Evolutionary conservation across 2,329 filamentous ascomycete species (phyloP).

Genomic region (Aspergillus fumigatiaffinis): DNA sequence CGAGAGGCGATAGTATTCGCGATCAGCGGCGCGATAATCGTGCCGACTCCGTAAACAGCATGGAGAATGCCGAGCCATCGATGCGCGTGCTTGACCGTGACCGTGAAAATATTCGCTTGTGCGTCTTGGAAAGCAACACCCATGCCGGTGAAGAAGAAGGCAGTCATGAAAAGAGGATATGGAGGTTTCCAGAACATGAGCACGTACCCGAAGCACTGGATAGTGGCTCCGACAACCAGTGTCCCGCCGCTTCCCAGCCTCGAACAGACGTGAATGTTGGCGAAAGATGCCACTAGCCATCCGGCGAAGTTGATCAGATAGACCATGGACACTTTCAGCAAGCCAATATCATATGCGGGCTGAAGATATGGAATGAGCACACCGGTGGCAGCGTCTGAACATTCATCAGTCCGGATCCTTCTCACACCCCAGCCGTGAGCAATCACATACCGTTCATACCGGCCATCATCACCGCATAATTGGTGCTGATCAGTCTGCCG

Average conservation of each 20-base stretch:
- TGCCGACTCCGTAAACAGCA: slow-evolving; percentile 20
- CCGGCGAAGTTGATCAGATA: slow-evolving; percentile 22
- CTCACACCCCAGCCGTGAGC: neutral
- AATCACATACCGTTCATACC: slow-evolving; percentile 18
- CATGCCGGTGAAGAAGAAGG: slow-evolving; percentile 21
- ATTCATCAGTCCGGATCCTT: neutral
- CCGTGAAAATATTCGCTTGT: slow-evolving; percentile 19
- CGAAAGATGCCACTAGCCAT: slow-evolving; percentile 18
- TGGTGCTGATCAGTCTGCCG: slow-evolving; percentile 18
- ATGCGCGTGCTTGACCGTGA: slow-evolving; percentile 19
- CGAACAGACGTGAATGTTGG: slow-evolving; percentile 23
- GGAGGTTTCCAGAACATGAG: slow-evolving; percentile 22
- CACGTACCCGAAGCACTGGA: slow-evolving; percentile 19
- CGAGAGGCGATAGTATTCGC: slow-evolving; percentile 20
- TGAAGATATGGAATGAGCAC: slow-evolving; percentile 23
- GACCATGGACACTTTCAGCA: slow-evolving; percentile 20
- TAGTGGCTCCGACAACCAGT: slow-evolving; percentile 14
- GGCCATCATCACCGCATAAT: slow-evolving; percentile 14
- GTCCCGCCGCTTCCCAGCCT: slow-evolving; percentile 20
- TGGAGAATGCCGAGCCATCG: slow-evolving; percentile 22
- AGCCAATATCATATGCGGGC: slow-evolving; percentile 17
- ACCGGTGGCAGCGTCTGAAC: slow-evolving; percentile 18
- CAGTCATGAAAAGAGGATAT: slow-evolving; percentile 17
- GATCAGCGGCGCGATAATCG: slow-evolving; percentile 18
- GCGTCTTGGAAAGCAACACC: slow-evolving; percentile 20